These are phyloP conservation scores for Boletus pseudopeckii DNA, from an alignment of 768 basidiomycete species.

Conservation along the genomic window DNA sequence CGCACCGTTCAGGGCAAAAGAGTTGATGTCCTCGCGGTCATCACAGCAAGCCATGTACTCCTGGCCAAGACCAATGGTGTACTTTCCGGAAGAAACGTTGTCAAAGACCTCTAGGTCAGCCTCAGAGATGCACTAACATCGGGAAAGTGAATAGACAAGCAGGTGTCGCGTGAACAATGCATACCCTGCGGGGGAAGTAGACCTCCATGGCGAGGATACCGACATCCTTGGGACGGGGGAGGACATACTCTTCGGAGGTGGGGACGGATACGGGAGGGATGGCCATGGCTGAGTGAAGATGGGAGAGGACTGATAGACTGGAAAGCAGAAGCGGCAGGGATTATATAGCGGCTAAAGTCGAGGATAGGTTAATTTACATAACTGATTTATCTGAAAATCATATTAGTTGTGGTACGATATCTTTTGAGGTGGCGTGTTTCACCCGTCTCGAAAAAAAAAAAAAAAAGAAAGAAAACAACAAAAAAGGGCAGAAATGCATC, in stretches of 20 bases:
- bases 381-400: constrained; percentile 18
- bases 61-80: constrained; percentile 98
- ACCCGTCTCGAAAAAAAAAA: constrained; percentile 6
- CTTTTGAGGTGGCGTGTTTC: constrained; percentile 26
- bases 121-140: constrained; percentile 84
- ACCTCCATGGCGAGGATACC: constrained; percentile 92
- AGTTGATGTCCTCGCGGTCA: constrained; percentile 99
- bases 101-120: constrained; percentile 92
- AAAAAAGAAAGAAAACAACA: too few relatives aligned
- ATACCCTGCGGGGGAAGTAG: constrained; percentile 89
- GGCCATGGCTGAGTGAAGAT: constrained; percentile 19
- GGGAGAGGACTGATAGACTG: neutral
- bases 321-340: neutral
- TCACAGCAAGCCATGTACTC: constrained; percentile 99
- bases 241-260: constrained; percentile 12
- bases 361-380: constrained; percentile 23
- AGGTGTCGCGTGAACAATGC: constrained; percentile 30
- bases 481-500: too few relatives aligned
- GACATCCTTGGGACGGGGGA: constrained; percentile 81
- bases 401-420: constrained; percentile 30
- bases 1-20: constrained; percentile 90
- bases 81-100: constrained; percentile 92
- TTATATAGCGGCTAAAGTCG: constrained; percentile 22
- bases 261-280: constrained; percentile 14
- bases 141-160: constrained; percentile 3